Conservation (phyloP, 208 protist genomes). For the Spongospora subterranea region DNA sequence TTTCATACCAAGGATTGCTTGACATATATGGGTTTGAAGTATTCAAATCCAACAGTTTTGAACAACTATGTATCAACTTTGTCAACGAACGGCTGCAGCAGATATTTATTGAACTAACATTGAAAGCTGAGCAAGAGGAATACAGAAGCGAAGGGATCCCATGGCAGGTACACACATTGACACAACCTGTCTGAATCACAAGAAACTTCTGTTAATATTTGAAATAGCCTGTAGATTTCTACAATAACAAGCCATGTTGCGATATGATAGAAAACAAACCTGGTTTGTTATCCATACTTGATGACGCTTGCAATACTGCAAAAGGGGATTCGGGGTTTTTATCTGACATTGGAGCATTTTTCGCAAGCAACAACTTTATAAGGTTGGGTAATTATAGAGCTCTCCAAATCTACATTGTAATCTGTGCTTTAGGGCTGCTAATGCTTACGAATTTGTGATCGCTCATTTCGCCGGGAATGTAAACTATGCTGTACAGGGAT, state of each 20-base stretch:
- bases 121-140: conserved; percentile 52
- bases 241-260: conserved; percentile 59
- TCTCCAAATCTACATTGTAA: not conserved
- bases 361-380: not conserved
- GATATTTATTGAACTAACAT: conserved; percentile 54
- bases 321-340: conserved; percentile 39
- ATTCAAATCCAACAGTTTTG: conserved; percentile 60
- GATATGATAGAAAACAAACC: conserved; percentile 47
- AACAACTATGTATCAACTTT: conserved; percentile 67
- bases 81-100: conserved; percentile 58
- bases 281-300: conserved; percentile 43
- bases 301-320: conserved; percentile 49
- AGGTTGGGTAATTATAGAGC: not conserved
- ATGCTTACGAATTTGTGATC: not conserved
- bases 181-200: not conserved
- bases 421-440: not conserved
- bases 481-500: not conserved
- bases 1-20: not conserved
- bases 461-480: conserved; percentile 51
- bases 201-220: conserved; percentile 33
- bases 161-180: conserved; percentile 24
- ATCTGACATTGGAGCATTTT: not conserved
- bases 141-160: conserved; percentile 51
- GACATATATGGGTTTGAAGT: conserved; percentile 57
- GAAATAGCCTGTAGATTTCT: conserved; percentile 31